Evolutionary conservation across 2,329 filamentous ascomycete species (phyloP).

Genomic region (Colletotrichum cuscutae): DNA sequence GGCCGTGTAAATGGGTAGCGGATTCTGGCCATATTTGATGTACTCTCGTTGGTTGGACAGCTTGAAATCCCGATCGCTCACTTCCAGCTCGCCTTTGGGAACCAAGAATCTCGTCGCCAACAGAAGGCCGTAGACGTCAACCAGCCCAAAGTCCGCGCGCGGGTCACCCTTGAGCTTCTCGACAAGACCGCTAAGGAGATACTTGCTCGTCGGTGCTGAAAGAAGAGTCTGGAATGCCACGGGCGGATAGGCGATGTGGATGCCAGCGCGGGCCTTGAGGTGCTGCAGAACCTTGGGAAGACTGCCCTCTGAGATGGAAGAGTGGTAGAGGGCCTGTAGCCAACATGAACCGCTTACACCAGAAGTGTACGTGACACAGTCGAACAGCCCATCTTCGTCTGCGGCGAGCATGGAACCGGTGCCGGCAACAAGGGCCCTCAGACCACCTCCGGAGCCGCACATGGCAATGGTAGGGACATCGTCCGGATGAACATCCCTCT

Average conservation of each 20-base stretch:
- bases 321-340: conserved; percentile 90
- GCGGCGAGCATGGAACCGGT: conserved; percentile 87
- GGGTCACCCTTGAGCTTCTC: conserved; percentile 91
- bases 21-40: conserved; percentile 81
- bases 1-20: conserved; percentile 93
- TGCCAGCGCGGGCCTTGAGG: conserved; percentile 82
- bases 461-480: conserved; percentile 94
- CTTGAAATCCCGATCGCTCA: conserved; percentile 85
- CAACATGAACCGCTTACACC: conserved; percentile 97
- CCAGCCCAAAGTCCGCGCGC: conserved; percentile 84
- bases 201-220: conserved; percentile 93
- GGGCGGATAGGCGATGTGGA: conserved; percentile 94
- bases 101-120: conserved; percentile 87
- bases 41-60: conserved; percentile 86
- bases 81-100: conserved; percentile 82
- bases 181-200: conserved; percentile 85
- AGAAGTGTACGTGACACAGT: conserved; percentile 94
- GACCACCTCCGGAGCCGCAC: conserved; percentile 91
- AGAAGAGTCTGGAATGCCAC: conserved; percentile 83
- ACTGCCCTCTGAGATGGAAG: conserved; percentile 76
- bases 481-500: conserved; percentile 86
- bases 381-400: conserved; percentile 88
- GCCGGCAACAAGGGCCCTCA: conserved; percentile 90
- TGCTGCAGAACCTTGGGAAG: conserved; percentile 82
- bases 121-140: conserved; percentile 91